A percentile compares a stretch with the other conserved stretches of the same genome.
Conservation (phyloP, 1,284 basidiomycete genomes). For the Gymnopus androsaceus region DNA sequence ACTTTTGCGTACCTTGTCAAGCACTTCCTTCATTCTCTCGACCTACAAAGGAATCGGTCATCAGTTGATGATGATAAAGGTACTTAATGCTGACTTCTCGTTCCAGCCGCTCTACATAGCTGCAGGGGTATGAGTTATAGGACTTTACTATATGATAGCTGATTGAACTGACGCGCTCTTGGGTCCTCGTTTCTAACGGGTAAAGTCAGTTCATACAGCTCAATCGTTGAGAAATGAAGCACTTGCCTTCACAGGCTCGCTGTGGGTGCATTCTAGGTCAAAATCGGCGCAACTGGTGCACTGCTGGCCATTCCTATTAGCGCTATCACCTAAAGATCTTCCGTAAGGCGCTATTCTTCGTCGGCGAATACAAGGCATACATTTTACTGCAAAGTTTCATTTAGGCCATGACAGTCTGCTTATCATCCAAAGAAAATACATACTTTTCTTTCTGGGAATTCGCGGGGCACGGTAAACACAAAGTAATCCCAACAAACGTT, state of each 20-base stretch:
- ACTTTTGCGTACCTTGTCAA: slow-evolving; percentile 39
- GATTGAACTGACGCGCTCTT: slow-evolving; percentile 43
- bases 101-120: slow-evolving; percentile 61
- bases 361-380: slow-evolving; percentile 19
- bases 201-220: neutral
- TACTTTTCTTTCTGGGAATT: slow-evolving; percentile 34
- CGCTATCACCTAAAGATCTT: slow-evolving; percentile 45
- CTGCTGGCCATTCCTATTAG: slow-evolving; percentile 51
- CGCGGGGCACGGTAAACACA: neutral
- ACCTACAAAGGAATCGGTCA: slow-evolving; percentile 43
- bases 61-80: too few relatives aligned
- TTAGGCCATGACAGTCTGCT: too few relatives aligned
- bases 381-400: slow-evolving; percentile 29
- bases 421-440: slow-evolving; percentile 6
- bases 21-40: slow-evolving; percentile 56
- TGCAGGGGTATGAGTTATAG: slow-evolving; percentile 19
- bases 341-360: neutral
- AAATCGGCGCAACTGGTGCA: slow-evolving; percentile 74
- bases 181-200: slow-evolving; percentile 60
- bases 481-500: too few relatives aligned
- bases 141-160: neutral
- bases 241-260: slow-evolving; percentile 54
- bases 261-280: slow-evolving; percentile 65
- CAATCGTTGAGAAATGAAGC: neutral
- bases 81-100: slow-evolving; percentile 24